Evolutionary conservation across 495 filamentous ascomycete genomes (phyloP), one percentile per base, ranked within the genome.

Genomic region (Jackrogersella multiformis): DNA sequence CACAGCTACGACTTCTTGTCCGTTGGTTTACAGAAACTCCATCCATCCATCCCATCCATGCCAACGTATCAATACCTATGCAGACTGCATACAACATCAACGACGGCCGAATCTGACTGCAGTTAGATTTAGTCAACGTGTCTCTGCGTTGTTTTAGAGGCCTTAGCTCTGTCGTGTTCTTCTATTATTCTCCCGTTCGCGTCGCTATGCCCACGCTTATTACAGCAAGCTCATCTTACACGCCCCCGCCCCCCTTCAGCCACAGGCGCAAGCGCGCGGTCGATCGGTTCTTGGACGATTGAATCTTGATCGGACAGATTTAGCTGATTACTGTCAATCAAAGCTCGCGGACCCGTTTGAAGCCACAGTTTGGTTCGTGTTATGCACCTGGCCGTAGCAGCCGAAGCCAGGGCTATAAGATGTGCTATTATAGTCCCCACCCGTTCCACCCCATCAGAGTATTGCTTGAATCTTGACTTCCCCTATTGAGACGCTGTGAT

Each of bases 371-470:
- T 73, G 67, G 73, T 58, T 72, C 67, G 66, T 73, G 64, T 70
- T 67, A 71, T 74, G 73, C 73, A 74, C 44, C 56, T 61, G 64
- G 67, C 73, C 73, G 73, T 73, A 42, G 70, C 64, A 72, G 70
- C 67, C 70, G 67, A 72, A 69, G 46, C 42, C 53, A 55, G 48
- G 64, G 59, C 53, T 73, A 74, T 74, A 74, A 70, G 61, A 74
- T 70, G 73, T 73, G 70, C 70, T 65, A 36, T 39, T 73, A 74
- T 74, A 70, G 49, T 64, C 64, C 52, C 63, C 62, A 61, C 59
- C 42, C 41, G 35, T 48, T 41, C 61, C 56, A 58, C 54, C 56
- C 39, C 30, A 52, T 65, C 67, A 44, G 18, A 34, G 34, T 56
- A 61, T 64, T 59, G 57, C 57, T 56, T 61, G 61, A 59, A 56